Conservation (phyloP, 495 filamentous ascomycete genomes). For the Platismatia glauca region DNA sequence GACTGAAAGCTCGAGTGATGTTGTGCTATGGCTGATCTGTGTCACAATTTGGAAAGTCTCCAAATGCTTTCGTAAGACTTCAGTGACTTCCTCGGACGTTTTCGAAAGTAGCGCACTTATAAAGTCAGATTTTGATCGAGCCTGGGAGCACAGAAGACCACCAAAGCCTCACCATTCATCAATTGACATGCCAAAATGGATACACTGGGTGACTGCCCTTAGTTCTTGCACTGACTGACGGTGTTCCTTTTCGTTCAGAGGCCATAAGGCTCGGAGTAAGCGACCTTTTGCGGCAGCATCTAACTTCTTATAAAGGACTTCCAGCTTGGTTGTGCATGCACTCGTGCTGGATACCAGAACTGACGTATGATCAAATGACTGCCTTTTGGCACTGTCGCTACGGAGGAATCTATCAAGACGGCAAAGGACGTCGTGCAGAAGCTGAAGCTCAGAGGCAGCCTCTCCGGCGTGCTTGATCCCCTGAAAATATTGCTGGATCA, state of each 20-base stretch:
- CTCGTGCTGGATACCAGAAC: constrained; percentile 6
- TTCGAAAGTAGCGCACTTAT: constrained; percentile 8
- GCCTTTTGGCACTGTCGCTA: background rate
- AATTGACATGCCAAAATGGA: constrained; percentile 15
- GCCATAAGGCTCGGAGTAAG: constrained; percentile 3
- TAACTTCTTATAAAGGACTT: constrained; percentile 9
- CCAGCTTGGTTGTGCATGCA: constrained; percentile 10
- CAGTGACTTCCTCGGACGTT: constrained; percentile 13
- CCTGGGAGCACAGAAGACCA: background rate
- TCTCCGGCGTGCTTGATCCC: constrained; percentile 4
- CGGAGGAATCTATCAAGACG: constrained; percentile 11
- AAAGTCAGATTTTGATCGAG: constrained; percentile 1
- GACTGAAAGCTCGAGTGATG: background rate
- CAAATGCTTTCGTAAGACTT: constrained; percentile 11
- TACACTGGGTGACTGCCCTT: constrained; percentile 10
- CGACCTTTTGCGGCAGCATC: constrained; percentile 2
- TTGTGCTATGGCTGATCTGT: background rate
- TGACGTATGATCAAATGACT: constrained; percentile 1
- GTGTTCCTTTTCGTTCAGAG: constrained; percentile 14
- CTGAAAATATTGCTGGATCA: background rate
- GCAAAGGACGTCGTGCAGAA: background rate
- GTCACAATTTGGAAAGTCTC: constrained; percentile 6
- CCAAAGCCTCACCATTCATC: constrained; percentile 6
- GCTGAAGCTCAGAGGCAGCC: constrained; percentile 8
- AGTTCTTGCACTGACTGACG: constrained; percentile 11